Evolutionary conservation across 2,329 filamentous ascomycete genomes (phyloP), one percentile per base, ranked within the genome.

Genomic region (Ceratocystis harringtonii): DNA sequence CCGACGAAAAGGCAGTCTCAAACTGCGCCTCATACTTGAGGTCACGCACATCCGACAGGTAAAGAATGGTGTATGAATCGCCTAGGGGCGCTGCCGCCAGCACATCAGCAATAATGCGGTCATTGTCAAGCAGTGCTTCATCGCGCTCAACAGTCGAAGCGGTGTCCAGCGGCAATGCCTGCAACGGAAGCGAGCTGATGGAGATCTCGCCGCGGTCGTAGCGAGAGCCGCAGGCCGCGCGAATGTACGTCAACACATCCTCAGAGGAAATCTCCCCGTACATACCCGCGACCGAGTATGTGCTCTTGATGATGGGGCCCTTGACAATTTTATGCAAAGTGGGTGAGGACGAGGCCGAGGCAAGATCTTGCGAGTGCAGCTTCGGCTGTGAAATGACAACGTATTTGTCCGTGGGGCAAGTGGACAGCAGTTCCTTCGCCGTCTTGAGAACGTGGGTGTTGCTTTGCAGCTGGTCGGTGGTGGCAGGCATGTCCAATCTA

Each of bases 361-460:
- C 61, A 71, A 92, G 85, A 74, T 95, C 90, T 68, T 79, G 78
- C 52, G 84, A 81, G 70, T 86, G 84, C 66, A 91, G 80, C 69
- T 88, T 87, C 10, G 88, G 85, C 73, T 96, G 90, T 36, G 84
- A 83, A 68, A 95, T 81, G 69, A 96, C 74, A 66, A 95, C 77
- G 76, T 96, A 96, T 70, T 82, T 82, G 62, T 85, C 80, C 22
- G 88, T 90, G 1, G 87, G 86, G 75, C 90, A 95, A 64, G 76
- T 75, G 48, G 79, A 77, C 30, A 95, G 81, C 62, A 85, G 72
- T n/a, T 75, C 69, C 68, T 78, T 76, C 28, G 78, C 76, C 10
- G 76, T 73, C 22, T 74, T 70, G 57, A 80, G 69, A 15, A 80
- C 78, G 61, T 77, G 74, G 25, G 73, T 71, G 71, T 74, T 78